A percentile compares a stretch with the other conserved stretches of the same genome.
These are phyloP conservation scores for Cyberlindnera bimundalis DNA, from an alignment of 805 yeast species.

Conservation along the genomic window DNA sequence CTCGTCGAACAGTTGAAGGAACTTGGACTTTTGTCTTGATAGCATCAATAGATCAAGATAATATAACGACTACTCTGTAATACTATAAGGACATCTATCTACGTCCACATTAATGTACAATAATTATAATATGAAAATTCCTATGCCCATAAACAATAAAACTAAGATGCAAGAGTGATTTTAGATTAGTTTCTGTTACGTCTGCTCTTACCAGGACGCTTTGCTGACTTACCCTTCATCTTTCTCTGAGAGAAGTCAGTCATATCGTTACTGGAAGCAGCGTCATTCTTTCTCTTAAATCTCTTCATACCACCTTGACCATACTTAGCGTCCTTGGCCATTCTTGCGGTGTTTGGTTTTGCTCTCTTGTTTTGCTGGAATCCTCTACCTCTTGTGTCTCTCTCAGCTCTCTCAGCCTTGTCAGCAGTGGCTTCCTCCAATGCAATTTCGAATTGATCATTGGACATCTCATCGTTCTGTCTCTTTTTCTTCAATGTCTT, in stretches of 20 bases:
- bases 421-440: conserved; percentile 74
- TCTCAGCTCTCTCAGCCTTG: conserved; percentile 32
- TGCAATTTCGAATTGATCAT: conserved; percentile 84
- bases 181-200: conserved; percentile 30
- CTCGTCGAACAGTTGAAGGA: conserved; percentile 51
- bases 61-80: neutral
- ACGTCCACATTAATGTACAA: neutral
- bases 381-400: conserved; percentile 31
- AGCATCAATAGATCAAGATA: conserved; percentile 12
- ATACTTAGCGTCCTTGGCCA: conserved; percentile 68
- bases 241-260: conserved; percentile 50
- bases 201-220: conserved; percentile 56
- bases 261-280: conserved; percentile 66
- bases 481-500: conserved; percentile 89
- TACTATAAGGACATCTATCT: neutral
- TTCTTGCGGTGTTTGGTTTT: conserved; percentile 61
- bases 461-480: conserved; percentile 65
- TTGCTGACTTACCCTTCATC: conserved; percentile 45
- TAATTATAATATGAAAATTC: neutral
- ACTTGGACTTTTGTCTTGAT: conserved; percentile 36
- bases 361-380: conserved; percentile 37
- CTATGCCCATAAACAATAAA: conserved; percentile 5
- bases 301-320: conserved; percentile 81
- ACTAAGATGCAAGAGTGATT: neutral
- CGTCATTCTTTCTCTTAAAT: conserved; percentile 67